Evolutionary conservation across 2,329 filamentous ascomycete genomes (phyloP), one percentile per base, ranked within the genome.

Genomic region (Trichoderma brevicompactum): DNA sequence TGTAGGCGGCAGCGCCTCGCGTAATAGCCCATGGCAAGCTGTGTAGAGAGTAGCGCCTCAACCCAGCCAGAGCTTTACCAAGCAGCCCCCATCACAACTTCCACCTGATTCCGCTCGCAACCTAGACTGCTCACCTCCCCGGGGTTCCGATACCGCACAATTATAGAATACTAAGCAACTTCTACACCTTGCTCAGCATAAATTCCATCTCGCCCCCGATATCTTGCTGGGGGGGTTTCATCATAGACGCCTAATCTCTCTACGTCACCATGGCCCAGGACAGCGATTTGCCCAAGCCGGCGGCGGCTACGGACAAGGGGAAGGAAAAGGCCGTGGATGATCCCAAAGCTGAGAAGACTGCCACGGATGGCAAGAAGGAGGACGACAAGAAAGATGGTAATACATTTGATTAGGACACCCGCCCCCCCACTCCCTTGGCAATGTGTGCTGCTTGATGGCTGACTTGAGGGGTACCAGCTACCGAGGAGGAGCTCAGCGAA

Each of bases 261-360:
- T 71, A 75, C 75, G 72, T 77, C 78, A 84, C 79, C 81, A 97
- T 98, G 95, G 94, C 94, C 82, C 92, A 96, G 85, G 92, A 96
- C 81, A 92, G 90, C 82, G 92, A 96, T 81, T 86, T 89, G 84
- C 85, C 91, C 79, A 92, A 91, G 80, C 83, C 90, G 77, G 86
- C 88, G 78, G 49, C 60, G 60, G 60, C 60, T 15, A 32, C 48
- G 32, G 92, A 97, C 81, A 98, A 98, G 86, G 94, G 93, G 81
- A 99, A 99, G 85, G 94, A 88, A 77, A 99, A 98, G 84, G 92
- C 89, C 69, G 84, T 89, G 68, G 89, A 92, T 66, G 86, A 87
- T 73, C 82, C 86, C 67, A 87, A 88, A 75, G 87, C 91, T 74
- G 90, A 88, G 66, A 92, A 92, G 81, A 78, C 85, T 55, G 78